Evolutionary conservation across 2,329 filamentous ascomycete species (phyloP), one percentile per base, ranked within the genome.

Genomic region (Gnomoniopsis smithogilvyi): DNA sequence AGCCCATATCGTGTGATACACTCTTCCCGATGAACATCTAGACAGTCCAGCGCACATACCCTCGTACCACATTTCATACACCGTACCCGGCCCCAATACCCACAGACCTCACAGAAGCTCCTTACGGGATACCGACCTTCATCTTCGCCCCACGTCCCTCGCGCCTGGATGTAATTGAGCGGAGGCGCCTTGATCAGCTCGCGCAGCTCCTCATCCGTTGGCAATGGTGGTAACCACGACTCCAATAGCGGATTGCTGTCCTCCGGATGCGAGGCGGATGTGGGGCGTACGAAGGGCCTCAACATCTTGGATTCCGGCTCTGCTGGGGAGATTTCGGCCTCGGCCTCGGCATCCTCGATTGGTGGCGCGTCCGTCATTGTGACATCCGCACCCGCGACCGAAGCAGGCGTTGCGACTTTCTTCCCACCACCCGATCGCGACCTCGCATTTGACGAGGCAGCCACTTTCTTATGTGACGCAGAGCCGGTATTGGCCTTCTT

Each of bases 11-110:
- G 78, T 59, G 85, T 82, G 62, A 91, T 81, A 65, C 87, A 88
- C 66, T 89, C 89, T 71, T 90, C 88, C 56, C 86, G 81, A 71
- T 94, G 90, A 62, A 82, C 78, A 67, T 86, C 85, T 66, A 92
- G 79, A 67, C 90, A 93, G 60, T 90, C 87, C 64, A 93, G 72
- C 43, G 89, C 89, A 70, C 90, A 94, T n/a, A 91, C 86, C 66
- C 87, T 80, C 49, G 83, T 83, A n/a, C 89, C 89, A 73, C 90
- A 94, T 76, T 89, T 91, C 71, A 87, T 82, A 74, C 90, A 94
- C 72, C 81, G 83, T 49, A 91, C 86, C 45, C 86, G 78, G 2
- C 90, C 90, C 90, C 90, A 93, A 73, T 92, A 93, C 15, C 90
- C 90, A 69, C 90, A 94, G 34, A 92, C 85, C 69, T 88, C 88